Percentiles rank a stretch among this genome's conserved stretches.
phyloP scores from a whole-genome alignment of 2,329 filamentous ascomycete genomes.

The Colletotrichum cuscutae region DNA sequence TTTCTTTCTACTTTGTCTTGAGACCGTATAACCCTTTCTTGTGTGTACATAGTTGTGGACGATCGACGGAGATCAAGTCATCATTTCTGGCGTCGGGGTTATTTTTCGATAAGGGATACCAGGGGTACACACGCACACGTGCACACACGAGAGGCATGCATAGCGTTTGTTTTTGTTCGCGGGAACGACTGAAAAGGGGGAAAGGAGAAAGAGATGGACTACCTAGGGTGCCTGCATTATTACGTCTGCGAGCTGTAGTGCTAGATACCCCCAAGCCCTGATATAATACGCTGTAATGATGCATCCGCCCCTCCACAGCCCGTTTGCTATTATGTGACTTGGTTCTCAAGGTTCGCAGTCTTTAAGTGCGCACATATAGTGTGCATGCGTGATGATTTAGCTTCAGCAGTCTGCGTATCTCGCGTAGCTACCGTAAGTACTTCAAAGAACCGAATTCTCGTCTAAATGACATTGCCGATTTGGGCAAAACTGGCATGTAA shows the following conservation, averaged over 20 bases:
- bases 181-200: not conserved
- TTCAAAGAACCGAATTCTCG: not conserved
- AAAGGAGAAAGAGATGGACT: not conserved
- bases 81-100: constrained; percentile 2
- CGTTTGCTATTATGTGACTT: not conserved
- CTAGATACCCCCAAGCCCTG: constrained; percentile 26
- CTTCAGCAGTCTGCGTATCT: not conserved
- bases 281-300: constrained; percentile 16
- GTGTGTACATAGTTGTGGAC: constrained; percentile 1
- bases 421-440: too few relatives aligned
- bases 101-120: not conserved
- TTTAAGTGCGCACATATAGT: not conserved
- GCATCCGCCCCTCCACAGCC: not conserved
- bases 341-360: not conserved
- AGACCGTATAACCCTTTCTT: not conserved
- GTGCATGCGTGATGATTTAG: not conserved
- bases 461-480: not conserved
- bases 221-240: constrained; percentile 16
- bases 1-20: not conserved
- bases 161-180: constrained; percentile 26
- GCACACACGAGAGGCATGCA: constrained; percentile 22
- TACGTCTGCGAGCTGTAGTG: constrained; percentile 16
- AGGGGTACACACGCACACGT: not conserved
- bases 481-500: not conserved
- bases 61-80: not conserved